Base-by-base conservation (phyloP, 2,329 filamentous ascomycete genomes). In the Gliomastix tumulicola region DNA sequence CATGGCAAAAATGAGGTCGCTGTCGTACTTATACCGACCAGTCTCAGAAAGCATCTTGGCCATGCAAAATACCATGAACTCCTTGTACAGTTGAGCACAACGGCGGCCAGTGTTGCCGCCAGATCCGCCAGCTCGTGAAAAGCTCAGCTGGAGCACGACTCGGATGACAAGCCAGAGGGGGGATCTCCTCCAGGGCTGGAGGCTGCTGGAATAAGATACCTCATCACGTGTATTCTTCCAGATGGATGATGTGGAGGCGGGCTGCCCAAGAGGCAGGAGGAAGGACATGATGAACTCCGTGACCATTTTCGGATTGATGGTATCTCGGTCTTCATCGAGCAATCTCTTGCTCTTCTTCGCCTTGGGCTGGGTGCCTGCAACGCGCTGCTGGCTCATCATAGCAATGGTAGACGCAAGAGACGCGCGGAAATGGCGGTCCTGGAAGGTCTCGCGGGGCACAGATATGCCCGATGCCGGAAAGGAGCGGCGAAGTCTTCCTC, bases 191-290 rank as follows among this genome's bases (percentile, higher is more conserved):
- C 41, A 39, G 9, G 38, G 36, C 12, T 35, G 28, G 25, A 20
- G 30, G 22, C 21, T 11, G 2, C 32, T 30, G 5, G 46, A 36
- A 56, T 59, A 75, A 5, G 71, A 36, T 1, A 76, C 62, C 15
- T 79, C 74, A 25, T 79, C 73, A 3, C 71, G 65, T 1, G 68
- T 71, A 21, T 68, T 57, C 40, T 79, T 80, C 31, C 43, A 54
- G 13, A 79, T 57, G 2, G 54, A 49, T 0, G 33, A 5, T 0
- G 41, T 43, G 1, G 49, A 9, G 7, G 44, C 37, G 1, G 47
- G 36, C 2, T 41, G 34, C 1, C 65, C 39, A 13, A 36, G 16
- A 8, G 60, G 52, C 10, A 53, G 50, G 5, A 75, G 38, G 12
- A 69, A 51, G 0, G 57, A 56, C 1, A 45, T 30, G 7, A 66